Evolutionary conservation across 257 asterid genomes (phyloP), one percentile per base, ranked within the genome.

Genomic region (Solanum tarapatanum): DNA sequence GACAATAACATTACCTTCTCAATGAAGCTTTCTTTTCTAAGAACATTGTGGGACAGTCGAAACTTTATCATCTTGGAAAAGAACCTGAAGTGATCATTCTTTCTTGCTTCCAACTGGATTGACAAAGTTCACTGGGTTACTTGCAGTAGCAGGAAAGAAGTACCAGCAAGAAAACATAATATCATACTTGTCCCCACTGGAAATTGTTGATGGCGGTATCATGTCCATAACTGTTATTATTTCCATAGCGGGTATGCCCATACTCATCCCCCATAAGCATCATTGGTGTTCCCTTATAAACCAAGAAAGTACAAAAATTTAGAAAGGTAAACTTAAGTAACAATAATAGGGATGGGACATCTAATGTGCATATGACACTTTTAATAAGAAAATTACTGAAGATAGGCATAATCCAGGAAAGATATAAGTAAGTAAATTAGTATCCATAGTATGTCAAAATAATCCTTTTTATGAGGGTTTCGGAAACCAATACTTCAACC

Each of bases 231-330:
- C 99, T 97, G 92, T 97, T 97, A 90, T 97, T 97, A 89, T 97
- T 97, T 87, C 98, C 99, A 83, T 89, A 88, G 83, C 99, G 98
- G 86, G 98, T 97, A 88, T 97, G 99, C 23, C 92, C 99, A 88
- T 97, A 97, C 89, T 97, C 99, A 93, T 97, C 99, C 87, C 99
- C 99, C 99, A 95, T 95, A 88, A 97, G 95, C 98, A 97, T 95
- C 99, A 97, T 97, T 24, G 99, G 98, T 83, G 98, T 94, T 84
- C 99, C 99, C 99, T 96, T 86, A 79, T 51, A 10, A 87, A 43
- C 87, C 88, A 88, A 87, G 51, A 58, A 91, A 82, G 87, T 66
- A 74, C 37, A 89, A 82, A 74, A 69, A 62, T 33, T 80, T 28
- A 45, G 85, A 28, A 39, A 43, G 66, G 10, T 28, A 45, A 80